Evolutionary conservation across 441 rosid species (phyloP), one percentile per base, ranked within the genome.

Genomic region (Populus tomentosa): DNA sequence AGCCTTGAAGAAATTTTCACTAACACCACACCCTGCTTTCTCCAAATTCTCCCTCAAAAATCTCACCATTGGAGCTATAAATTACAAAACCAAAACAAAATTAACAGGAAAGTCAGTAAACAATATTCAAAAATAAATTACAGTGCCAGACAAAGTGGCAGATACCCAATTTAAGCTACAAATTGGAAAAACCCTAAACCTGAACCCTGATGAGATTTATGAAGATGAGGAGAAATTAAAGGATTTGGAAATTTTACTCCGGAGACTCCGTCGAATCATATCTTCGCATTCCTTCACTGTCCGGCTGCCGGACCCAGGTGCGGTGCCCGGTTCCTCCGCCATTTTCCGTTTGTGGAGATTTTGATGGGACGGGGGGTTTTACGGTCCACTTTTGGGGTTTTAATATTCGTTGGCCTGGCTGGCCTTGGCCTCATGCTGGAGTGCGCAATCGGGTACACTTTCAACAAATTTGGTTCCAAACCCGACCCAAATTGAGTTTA

Each of bases 21-120:
- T 93, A 50, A 92, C 56, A 64, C 84, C 87, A 82, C 99, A 94
- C 40, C 97, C 98, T 7, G 94, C 78, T 80, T 91, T 95, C 88
- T 91, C 92, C 88, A 95, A 63, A 72, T 89, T 88, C 87, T 91
- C 93, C 90, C 77, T 89, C 86, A 95, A 79, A 85, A 91, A 90
- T 80, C 90, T 94, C 86, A 91, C 98, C 83, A 77, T 89, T 69
- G 99, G 98, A 86, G 86, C 97, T 95, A 46, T 36, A 50, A 50
- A 71, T 32, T 35, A 13, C 23, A 50, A 38, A 23, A 80, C 40
- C 30, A 38, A 10, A 40, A 2, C 24, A 38, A 21, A 69, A 69
- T 62, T 16, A 71, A 20, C 40, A 33, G 24, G 10, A 61, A 16
- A 42, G 32, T 20, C 2, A 7, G 32, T 8, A 10, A 2, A 11